Evolutionary conservation across 202 grass and related monocot genomes (phyloP).

Genomic region (Dendrocalamus latiflorus): DNA sequence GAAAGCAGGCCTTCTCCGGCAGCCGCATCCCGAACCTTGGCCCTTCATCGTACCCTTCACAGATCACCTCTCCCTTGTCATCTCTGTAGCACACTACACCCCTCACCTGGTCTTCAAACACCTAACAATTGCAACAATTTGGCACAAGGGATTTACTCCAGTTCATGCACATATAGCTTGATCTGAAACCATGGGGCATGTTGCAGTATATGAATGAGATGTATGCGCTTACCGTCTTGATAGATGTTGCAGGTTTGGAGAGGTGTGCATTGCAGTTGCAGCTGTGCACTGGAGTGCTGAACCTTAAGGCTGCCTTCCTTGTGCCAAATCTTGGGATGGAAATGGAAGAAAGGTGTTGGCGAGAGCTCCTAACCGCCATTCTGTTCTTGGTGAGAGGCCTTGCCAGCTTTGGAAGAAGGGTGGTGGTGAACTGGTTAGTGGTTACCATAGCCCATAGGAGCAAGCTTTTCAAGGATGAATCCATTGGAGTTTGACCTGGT

Average conservation of each 20-base stretch:
- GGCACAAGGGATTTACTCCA: not conserved
- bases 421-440: not conserved
- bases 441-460: no score
- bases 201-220: not conserved
- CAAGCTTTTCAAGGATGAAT: not conserved
- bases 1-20: constrained; percentile 21
- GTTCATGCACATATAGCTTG: not conserved
- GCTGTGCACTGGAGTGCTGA: not conserved
- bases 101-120: constrained; percentile 58
- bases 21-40: constrained; percentile 20
- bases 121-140: constrained; percentile 10
- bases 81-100: constrained; percentile 64
- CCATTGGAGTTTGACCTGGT: not conserved
- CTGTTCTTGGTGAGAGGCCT: not conserved
- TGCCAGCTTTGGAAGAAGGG: not conserved
- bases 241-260: not conserved
- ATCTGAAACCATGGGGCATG: not conserved
- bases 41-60: constrained; percentile 74
- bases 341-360: not conserved
- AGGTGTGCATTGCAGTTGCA: not conserved
- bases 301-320: no score
- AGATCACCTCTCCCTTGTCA: constrained; percentile 52
- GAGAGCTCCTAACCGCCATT: not conserved
- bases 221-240: not conserved
- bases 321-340: not conserved